Evolutionary conservation across 1,139 yeast species (phyloP), one percentile per base, ranked within the genome.

Genomic region (Pneumocystis wakefieldiae): DNA sequence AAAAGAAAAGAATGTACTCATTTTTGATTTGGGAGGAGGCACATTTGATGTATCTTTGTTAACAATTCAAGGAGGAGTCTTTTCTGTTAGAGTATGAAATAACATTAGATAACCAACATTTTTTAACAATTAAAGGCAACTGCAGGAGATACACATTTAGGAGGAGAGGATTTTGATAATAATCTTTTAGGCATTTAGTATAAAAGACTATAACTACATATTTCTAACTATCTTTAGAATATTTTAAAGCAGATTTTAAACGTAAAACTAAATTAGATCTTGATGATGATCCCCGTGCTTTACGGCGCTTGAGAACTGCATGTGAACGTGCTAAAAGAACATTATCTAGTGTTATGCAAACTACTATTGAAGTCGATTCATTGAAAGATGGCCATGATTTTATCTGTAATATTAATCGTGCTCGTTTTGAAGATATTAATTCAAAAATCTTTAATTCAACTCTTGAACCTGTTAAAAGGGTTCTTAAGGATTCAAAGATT

Each of bases 21-120:
- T 90, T 73, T 90, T 89, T 78, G 97, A 90, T 78, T 82, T 90
- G 74, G 97, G 97, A 83, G 97, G 97, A 81, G 97, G 97, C 82
- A 90, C 97, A 73, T 90, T 90, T 77, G 97, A 90, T 87, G 97
- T 90, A 65, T 90, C 97, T 58, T 81, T 90, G 70, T 81, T 90
- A 71, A 85, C 92, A 64, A 90, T 90, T 75, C 95, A 90, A 77
- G 96, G 89, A 69, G 97, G 97, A 83, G 87, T 90, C 71, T 90
- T 90, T 76, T 95, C 90, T 78, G 97, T 90, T 73, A 48, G 19
- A 12, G 55, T 48, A 48, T 8, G 28, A 24, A 48, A 48, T 48
- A 48, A 24, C 4, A 37, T 15, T 37, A 12, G 28, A 48, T 24
- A 48, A 42, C 2, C 4, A 19, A 10, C 15, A 19, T 19, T 24